phyloP scores from a whole-genome alignment of 2,329 filamentous ascomycete genomes.

The Hymenoscyphus fructigenus region DNA sequence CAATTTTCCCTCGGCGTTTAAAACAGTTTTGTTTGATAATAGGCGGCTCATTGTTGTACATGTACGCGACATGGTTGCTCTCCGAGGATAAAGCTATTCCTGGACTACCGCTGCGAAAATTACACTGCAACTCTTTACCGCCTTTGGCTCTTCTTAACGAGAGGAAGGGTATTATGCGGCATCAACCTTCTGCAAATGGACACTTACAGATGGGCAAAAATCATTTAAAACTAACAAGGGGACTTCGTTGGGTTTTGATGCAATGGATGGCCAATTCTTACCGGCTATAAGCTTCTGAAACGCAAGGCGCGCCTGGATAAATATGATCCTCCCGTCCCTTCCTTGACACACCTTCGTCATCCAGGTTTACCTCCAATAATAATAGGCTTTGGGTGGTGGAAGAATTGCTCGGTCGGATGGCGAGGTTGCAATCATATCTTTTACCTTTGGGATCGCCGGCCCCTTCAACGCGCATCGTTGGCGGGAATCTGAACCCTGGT shows the following conservation, averaged over 20 bases:
- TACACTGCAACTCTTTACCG: neutral
- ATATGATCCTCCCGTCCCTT: neutral
- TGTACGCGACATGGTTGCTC: neutral
- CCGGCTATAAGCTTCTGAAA: conserved; percentile 7
- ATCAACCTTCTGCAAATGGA: conserved; percentile 2
- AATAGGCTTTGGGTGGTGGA: conserved; percentile 2
- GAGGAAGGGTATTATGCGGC: neutral
- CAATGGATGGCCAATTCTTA: conserved; percentile 4
- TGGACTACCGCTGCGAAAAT: neutral
- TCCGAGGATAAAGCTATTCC: conserved; percentile 4
- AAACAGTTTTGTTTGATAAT: neutral
- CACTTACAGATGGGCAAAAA: conserved; percentile 5
- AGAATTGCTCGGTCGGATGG: conserved; percentile 10
- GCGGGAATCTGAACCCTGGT: neutral
- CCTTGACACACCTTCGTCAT: neutral
- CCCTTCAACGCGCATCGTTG: neutral
- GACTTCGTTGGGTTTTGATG: neutral
- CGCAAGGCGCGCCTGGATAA: conserved; percentile 11
- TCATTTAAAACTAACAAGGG: neutral
- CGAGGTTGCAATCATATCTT: conserved; percentile 3
- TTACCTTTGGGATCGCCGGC: neutral
- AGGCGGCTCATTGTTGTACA: neutral
- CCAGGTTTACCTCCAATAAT: neutral
- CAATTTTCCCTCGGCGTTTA: neutral
- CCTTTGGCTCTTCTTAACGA: conserved; percentile 6